A percentile compares a stretch with the other conserved stretches of the same genome.
Evolutionary conservation across 2,329 filamentous ascomycete genomes (phyloP).

Genomic region (Taxawa tesnikishii): DNA sequence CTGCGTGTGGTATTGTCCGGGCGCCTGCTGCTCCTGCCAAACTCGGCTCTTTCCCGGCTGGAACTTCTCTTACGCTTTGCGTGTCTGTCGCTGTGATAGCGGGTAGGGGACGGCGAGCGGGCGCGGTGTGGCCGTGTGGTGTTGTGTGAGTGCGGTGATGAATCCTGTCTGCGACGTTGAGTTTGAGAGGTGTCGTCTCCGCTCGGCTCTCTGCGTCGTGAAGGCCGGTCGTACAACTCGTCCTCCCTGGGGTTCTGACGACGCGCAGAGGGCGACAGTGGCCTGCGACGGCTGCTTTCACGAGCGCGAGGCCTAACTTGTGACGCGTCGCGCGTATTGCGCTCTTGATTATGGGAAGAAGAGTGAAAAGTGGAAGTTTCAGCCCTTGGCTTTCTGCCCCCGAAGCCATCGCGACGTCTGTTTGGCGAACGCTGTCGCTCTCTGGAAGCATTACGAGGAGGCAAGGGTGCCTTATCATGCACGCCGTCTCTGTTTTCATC

Average conservation of each 20-base stretch:
- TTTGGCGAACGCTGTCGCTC: constrained; percentile 6
- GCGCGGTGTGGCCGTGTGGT: constrained; percentile 22
- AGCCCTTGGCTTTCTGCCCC: background rate
- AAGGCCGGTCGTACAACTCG: constrained; percentile 18
- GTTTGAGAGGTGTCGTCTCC: constrained; percentile 21
- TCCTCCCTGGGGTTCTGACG: constrained; percentile 17
- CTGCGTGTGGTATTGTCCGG: constrained; percentile 8
- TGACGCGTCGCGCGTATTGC: background rate
- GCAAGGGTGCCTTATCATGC: background rate
- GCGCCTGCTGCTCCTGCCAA: constrained; percentile 10
- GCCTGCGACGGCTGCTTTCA: background rate
- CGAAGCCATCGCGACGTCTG: background rate
- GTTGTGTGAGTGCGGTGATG: constrained; percentile 24
- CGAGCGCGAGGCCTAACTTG: background rate
- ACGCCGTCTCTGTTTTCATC: background rate
- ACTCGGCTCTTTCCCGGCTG: constrained; percentile 22
- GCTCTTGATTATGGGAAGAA: background rate
- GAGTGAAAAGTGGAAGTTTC: background rate
- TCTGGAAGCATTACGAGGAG: constrained; percentile 17
- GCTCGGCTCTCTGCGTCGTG: constrained; percentile 21
- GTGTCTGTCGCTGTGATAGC: constrained; percentile 20
- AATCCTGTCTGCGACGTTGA: constrained; percentile 16
- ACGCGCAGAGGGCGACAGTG: constrained; percentile 14
- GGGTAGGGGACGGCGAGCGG: no score
- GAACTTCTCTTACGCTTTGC: constrained; percentile 22